Base-by-base conservation (phyloP, 768 basidiomycete genomes). In the Dictyophora rubrovolvata region DNA sequence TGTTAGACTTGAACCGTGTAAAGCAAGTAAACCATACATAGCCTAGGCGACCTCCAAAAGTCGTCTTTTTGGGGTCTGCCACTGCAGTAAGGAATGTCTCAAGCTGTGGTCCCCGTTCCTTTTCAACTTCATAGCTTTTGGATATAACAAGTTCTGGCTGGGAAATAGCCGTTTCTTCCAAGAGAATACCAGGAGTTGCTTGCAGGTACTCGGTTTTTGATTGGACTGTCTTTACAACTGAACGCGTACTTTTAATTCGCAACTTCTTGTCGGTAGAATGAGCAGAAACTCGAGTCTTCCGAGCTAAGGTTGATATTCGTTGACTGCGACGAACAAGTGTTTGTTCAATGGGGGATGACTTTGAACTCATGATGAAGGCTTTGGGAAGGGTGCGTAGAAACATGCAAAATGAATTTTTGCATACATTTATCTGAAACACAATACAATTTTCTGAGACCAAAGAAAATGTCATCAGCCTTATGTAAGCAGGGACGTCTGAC, bases 11-110 rank as follows among this genome's bases (percentile, higher is more conserved):
- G 21, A 9, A 17, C 47, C n/a, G 36, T 5, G 11, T 4, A 5
- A n/a, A 21, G 12, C 28, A 35, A 48, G 20, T 21, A 42, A 37
- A 22, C 53, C 57, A 7, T 37, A 36, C 63, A 21, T 61, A 66
- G 76, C 81, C 83, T 36, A 84, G 70, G 57, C 79, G 75, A 61
- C 89, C 89, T 68, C 74, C 81, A 69, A 89, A 93, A 1, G 80
- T 81, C 1, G 87, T 87, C 35, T 72, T 69, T 69, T 82, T 86
- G 64, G 69, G 74, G 68, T 83, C 78, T 0, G 91, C 86, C 54
- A 85, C 82, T 1, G 86, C 84, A 55, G 42, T 28, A 28, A 28
- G 28, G 28, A 28, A 28, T 28, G 28, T 42, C n/a, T 42, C 42
- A 42, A 42, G 42, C 12, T 12, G 42, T 28, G 28, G 28, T 28